These are phyloP conservation scores for Mortierella sp. DNA, from an alignment of 371 early-diverging fungal species.

Conservation along the genomic window DNA sequence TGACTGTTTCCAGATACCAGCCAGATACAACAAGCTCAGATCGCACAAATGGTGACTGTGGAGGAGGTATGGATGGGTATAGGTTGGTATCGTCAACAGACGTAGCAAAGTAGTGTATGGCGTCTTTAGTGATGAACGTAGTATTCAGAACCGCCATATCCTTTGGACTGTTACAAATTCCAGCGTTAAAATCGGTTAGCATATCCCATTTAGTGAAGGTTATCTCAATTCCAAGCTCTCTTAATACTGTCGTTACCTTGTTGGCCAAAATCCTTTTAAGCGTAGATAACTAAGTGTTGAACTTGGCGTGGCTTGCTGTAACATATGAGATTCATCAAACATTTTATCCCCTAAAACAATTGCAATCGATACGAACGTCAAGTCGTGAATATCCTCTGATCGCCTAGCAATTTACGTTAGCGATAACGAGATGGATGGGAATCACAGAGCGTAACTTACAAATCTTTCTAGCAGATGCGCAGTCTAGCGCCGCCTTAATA, in stretches of 20 bases:
- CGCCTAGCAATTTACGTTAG: not conserved
- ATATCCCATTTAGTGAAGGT: not conserved
- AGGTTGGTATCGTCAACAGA: conserved; percentile 61
- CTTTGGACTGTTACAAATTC: conserved; percentile 52
- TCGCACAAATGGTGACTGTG: conserved; percentile 59
- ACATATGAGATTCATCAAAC: conserved; percentile 60
- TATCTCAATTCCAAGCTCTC: not conserved
- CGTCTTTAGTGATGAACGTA: conserved; percentile 60
- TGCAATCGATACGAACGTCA: not conserved
- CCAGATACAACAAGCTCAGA: conserved; percentile 65
- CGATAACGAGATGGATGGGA: not conserved
- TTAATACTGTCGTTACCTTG: conserved; percentile 51
- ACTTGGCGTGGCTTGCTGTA: conserved; percentile 62
- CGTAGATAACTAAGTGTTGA: conserved; percentile 65
- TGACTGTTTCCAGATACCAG: conserved; percentile 61
- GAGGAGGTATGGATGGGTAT: conserved; percentile 59
- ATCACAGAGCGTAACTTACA: conserved; percentile 27
- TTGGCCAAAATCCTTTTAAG: conserved; percentile 68
- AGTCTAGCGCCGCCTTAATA: conserved; percentile 65
- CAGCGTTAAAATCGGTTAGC: not conserved
- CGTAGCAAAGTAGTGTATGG: conserved; percentile 63
- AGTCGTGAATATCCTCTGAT: not conserved
- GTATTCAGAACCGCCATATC: conserved; percentile 66
- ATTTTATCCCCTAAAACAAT: conserved; percentile 61
- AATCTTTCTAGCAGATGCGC: conserved; percentile 42